Conservation (phyloP, 345 rosid genomes). For the Populus simonii region DNA sequence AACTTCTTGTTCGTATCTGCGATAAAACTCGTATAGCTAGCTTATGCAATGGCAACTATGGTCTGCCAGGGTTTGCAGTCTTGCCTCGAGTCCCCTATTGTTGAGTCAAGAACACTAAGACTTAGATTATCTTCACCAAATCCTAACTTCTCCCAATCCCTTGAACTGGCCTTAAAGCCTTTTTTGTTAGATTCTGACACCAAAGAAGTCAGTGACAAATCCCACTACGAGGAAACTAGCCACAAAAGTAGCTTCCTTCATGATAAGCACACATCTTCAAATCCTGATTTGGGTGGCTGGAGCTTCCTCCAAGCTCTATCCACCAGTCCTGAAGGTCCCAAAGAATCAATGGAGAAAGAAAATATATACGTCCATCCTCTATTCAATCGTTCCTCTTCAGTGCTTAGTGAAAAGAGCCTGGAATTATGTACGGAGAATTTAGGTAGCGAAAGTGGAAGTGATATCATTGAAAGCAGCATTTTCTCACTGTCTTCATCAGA, state of each 20-base stretch:
- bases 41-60: slow-evolving; percentile 54
- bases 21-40: neutral
- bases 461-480: slow-evolving; percentile 30
- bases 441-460: slow-evolving; percentile 74
- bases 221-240: slow-evolving; percentile 14
- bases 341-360: slow-evolving; percentile 20
- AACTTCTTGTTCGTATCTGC: neutral
- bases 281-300: slow-evolving; percentile 38
- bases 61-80: slow-evolving; percentile 62
- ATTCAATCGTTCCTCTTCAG: slow-evolving; percentile 42
- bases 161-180: slow-evolving; percentile 39
- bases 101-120: slow-evolving; percentile 53
- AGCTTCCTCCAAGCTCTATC: slow-evolving; percentile 51
- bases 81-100: slow-evolving; percentile 49
- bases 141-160: slow-evolving; percentile 34
- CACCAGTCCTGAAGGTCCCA: slow-evolving; percentile 16
- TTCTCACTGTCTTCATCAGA: slow-evolving; percentile 31
- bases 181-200: slow-evolving; percentile 27
- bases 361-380: slow-evolving; percentile 42
- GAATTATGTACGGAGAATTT: slow-evolving; percentile 80
- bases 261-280: slow-evolving; percentile 12
- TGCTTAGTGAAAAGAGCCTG: slow-evolving; percentile 66
- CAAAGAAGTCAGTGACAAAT: slow-evolving; percentile 17
- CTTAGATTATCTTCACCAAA: slow-evolving; percentile 55
- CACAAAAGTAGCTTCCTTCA: neutral